phyloP scores from a whole-genome alignment of 768 basidiomycete species.

The Lentinus tigrinus region DNA sequence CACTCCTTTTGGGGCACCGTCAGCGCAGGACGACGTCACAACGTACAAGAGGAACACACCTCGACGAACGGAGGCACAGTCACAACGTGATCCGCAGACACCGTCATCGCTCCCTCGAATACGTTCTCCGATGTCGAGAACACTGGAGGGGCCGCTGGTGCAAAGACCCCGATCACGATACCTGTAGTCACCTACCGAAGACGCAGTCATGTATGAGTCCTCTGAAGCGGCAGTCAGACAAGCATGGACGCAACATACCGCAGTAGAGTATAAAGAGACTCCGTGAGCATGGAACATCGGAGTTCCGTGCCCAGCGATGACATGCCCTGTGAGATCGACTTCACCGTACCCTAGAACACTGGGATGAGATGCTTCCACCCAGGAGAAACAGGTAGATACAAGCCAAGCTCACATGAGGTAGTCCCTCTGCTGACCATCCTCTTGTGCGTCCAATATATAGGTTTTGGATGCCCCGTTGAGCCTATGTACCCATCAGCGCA shows the following conservation, averaged over 20 bases:
- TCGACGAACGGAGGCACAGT: slow-evolving; percentile 13
- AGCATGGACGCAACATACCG: too few relatives aligned
- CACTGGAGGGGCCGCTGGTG: slow-evolving; percentile 19
- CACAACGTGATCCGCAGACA: neutral
- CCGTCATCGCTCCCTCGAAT: neutral
- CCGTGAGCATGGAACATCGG: neutral
- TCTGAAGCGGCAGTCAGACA: too few relatives aligned
- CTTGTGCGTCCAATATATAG: neutral
- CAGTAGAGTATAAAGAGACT: neutral
- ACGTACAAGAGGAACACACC: neutral
- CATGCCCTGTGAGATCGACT: neutral
- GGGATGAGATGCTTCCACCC: neutral
- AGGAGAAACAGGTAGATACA: neutral
- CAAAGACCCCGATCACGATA: slow-evolving; percentile 18
- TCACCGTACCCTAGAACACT: neutral
- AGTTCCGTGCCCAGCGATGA: neutral
- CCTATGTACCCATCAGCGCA: too few relatives aligned
- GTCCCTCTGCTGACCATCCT: neutral
- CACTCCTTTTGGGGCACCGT: slow-evolving; percentile 1
- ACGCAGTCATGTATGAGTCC: too few relatives aligned
- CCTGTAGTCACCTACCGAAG: slow-evolving; percentile 8
- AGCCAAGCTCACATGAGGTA: neutral
- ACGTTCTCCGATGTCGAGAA: slow-evolving; percentile 19
- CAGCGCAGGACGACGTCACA: neutral
- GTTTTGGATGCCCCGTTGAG: neutral